Base-by-base conservation (phyloP, 805 yeast genomes). In the Metschnikowia vanudenii region DNA sequence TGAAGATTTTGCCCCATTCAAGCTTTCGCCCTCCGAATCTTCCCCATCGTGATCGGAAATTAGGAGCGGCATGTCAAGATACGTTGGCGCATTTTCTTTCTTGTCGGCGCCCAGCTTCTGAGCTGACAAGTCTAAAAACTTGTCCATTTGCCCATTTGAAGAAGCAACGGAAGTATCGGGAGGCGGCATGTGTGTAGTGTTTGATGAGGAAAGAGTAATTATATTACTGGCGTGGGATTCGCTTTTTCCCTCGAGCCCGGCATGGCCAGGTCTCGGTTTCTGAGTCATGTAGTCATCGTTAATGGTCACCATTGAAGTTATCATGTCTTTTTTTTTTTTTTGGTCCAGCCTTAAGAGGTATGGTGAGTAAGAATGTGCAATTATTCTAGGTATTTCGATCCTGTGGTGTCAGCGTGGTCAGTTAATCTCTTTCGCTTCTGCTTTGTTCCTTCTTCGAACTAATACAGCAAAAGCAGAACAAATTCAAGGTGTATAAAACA, bases 11-110 rank as follows among this genome's bases (percentile, higher is more conserved):
- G 41, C 47, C 22, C 24, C 56, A 47, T 46, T 47, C 14, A 52
- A 41, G 45, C 56, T 54, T 26, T 66, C 72, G 35, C 57, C 61
- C 34, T 64, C 68, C 4, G 65, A 61, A 16, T 42, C 52, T 19
- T 53, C 65, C 31, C 64, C 72, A 28, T 54, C 59, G 53, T 59
- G 51, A 43, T 68, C 73, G 24, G 70, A 59, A 11, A 68, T 57
- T 19, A 68, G 56, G 26, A 60, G 58, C 9, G 73, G 73, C 38
- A 67, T 56, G 45, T 67, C 72, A 20, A 54, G 50, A 35, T 53
- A 57, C 45, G 55, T 56, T 20, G 56, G 49, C 10, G 53, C 52
- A 16, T 39, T 51, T n/a, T 41, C 47, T 12, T 34, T 34, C 7
- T 13, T 20, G 13, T n/a, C 17, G 14, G 32, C 3, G 20, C 37